Conservation (phyloP, 2,329 filamentous ascomycete genomes). For the Colletotrichum noveboracense region DNA sequence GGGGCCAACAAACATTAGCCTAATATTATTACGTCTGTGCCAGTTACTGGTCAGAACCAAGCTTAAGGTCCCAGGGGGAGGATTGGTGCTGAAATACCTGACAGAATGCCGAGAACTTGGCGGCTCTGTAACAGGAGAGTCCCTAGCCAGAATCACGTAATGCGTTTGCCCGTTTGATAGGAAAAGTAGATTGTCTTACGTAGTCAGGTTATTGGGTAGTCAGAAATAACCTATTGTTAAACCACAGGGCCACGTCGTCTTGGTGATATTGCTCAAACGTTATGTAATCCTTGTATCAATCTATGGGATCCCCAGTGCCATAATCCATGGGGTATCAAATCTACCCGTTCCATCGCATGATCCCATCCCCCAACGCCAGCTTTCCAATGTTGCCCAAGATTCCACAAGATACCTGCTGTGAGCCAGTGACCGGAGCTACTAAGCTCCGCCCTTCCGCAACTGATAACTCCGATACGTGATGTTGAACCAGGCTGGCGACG, state of each 20-base stretch:
- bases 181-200: neutral
- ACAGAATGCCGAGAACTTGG: neutral
- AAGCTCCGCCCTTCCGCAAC: neutral
- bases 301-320: neutral
- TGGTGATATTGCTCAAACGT: neutral
- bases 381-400: neutral
- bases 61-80: neutral
- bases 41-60: neutral
- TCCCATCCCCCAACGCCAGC: neutral
- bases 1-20: neutral
- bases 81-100: neutral
- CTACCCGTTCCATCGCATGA: neutral
- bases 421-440: neutral
- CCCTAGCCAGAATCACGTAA: neutral
- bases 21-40: conserved; percentile 7
- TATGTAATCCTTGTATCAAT: neutral
- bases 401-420: neutral
- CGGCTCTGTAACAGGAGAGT: neutral
- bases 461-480: neutral
- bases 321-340: neutral
- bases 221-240: neutral
- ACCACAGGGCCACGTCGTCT: neutral
- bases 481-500: neutral
- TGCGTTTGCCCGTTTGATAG: neutral
- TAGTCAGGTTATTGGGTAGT: neutral